Evolutionary conservation across 257 asterid genomes (phyloP), one percentile per base, ranked within the genome.

Genomic region (Plectranthus barbatus): DNA sequence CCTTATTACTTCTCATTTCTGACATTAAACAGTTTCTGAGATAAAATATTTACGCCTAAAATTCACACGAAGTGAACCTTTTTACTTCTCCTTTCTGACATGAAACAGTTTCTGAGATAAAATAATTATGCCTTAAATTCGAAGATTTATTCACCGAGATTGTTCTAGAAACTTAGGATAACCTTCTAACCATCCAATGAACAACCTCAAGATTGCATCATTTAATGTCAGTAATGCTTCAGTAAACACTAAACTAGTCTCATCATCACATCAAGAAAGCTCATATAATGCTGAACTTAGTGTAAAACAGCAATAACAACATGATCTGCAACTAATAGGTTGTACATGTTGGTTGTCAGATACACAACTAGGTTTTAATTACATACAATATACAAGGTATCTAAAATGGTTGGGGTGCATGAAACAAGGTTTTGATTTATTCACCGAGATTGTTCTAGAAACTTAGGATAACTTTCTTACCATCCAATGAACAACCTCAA

Each of bases 221-320:
- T 62, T 10, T 2, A 33, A n/a, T 42, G 20, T 69, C 46, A 37
- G 10, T 24, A 48, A 29, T 24, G 47, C 55, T 29, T 40, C 19
- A 19, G 11, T 69, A 0, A 15, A 42, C 67, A 59, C 10, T n/a
- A 48, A 69, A 69, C 11, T 50, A 51, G 52, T 62, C 58, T 53
- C 24, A 31, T 41, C 21, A 48, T 18, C 41, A 45, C 36, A 45
- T 64, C 12, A 50, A 61, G 15, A 45, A 33, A 13, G 26, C 48
- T 20, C 64, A 55, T 52, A 3, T 9, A 3, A 33, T 18, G 49
- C 39, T 8, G 17, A 57, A 39, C 45, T 7, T 55, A 54, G 18
- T 11, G 3, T 21, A 10, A 9, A 2, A 4, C 31, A 17, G 42
- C 11, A 39, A 64, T 31, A 13, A 9, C 57, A 18, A 49, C 7